Conservation (phyloP, 306 rosid genomes). For the Bauhinia variegata region DNA sequence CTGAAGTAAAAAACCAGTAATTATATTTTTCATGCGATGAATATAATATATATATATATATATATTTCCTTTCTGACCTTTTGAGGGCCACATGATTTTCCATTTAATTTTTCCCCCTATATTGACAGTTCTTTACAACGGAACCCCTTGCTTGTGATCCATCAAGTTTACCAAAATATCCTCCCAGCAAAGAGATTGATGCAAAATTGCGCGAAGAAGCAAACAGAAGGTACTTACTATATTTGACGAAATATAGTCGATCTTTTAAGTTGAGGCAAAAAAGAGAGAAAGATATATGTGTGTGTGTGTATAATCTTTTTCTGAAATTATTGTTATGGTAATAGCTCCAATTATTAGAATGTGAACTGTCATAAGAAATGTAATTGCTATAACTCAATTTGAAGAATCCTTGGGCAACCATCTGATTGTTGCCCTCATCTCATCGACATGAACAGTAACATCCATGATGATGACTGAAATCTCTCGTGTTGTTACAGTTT, state of each 20-base stretch:
- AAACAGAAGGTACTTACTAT: conserved; percentile 65
- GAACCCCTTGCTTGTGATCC: conserved; percentile 86
- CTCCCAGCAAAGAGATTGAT: conserved; percentile 95
- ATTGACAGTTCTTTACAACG: conserved; percentile 70
- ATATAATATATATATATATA: conserved; percentile 33
- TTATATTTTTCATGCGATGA: conserved; percentile 28
- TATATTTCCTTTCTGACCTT: conserved; percentile 19
- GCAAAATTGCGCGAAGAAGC: conserved; percentile 68
- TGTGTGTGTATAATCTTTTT: neutral
- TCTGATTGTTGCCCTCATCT: conserved; percentile 22
- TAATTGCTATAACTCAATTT: conserved; percentile 19
- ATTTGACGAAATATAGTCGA: too few species aligned
- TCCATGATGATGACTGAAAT: too few species aligned
- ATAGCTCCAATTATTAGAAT: conserved; percentile 23
- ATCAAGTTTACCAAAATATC: conserved; percentile 85
- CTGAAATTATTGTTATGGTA: conserved; percentile 2
- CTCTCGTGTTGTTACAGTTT: too few species aligned
- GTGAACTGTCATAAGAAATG: conserved; percentile 6
- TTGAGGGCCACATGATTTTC: conserved; percentile 26
- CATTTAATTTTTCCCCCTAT: conserved; percentile 28
- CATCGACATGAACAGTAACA: conserved; percentile 33
- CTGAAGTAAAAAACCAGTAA: conserved; percentile 18
- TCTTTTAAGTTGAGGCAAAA: too few species aligned
- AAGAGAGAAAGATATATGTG: too few species aligned
- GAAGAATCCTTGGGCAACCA: neutral